Percentiles rank a stretch among this genome's conserved stretches.
Evolutionary conservation across 2,329 filamentous ascomycete genomes (phyloP).

Genomic region (Fusarium sp.): DNA sequence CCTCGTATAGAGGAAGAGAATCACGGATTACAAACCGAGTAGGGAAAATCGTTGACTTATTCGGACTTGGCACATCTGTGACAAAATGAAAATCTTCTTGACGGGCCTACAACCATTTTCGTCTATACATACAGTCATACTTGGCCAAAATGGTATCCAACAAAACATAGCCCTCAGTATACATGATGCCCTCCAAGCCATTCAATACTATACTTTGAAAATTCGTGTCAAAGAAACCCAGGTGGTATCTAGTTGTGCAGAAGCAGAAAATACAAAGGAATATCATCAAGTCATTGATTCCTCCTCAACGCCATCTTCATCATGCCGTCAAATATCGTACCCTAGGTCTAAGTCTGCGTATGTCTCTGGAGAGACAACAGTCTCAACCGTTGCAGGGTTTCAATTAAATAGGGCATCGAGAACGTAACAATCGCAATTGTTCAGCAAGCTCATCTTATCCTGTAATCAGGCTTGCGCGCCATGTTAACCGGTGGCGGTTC

Average conservation of each 20-base stretch:
- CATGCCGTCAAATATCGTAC: slow-evolving; percentile 18
- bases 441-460: slow-evolving; percentile 55
- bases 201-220: slow-evolving; percentile 23
- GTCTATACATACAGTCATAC: slow-evolving; percentile 12
- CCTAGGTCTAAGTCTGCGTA: background rate
- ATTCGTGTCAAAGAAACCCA: slow-evolving; percentile 36
- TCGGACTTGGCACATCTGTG: no score
- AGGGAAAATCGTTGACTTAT: no score
- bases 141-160: slow-evolving; percentile 16
- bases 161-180: slow-evolving; percentile 1
- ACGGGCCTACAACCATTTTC: background rate
- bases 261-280: slow-evolving; percentile 31
- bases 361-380: background rate
- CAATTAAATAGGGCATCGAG: background rate
- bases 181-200: slow-evolving; percentile 12
- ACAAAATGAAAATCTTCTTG: no score
- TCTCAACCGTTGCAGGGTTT: slow-evolving; percentile 4
- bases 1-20: no score
- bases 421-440: background rate
- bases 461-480: slow-evolving; percentile 86
- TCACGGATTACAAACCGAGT: no score
- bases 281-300: slow-evolving; percentile 20
- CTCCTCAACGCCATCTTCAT: slow-evolving; percentile 30
- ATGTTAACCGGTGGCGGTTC: slow-evolving; percentile 89
- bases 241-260: slow-evolving; percentile 45